Percentiles rank a stretch among this genome's conserved stretches.
Evolutionary conservation across 1,284 basidiomycete genomes (phyloP).

Genomic region (Sporisorium scitamineum): DNA sequence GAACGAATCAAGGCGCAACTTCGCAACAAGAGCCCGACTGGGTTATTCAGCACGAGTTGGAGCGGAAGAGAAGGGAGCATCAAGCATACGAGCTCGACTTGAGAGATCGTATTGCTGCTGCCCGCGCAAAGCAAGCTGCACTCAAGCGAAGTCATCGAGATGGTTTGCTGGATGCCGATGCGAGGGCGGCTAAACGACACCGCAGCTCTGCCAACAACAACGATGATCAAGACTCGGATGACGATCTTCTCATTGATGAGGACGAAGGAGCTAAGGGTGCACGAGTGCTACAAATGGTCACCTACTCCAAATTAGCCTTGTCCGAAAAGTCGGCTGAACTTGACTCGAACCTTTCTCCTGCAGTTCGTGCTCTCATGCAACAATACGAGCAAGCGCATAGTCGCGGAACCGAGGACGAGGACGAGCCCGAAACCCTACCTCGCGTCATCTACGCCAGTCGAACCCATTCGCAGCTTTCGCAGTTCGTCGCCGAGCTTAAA

Average conservation of each 20-base stretch:
- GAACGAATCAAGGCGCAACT: neutral
- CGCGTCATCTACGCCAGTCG: constrained; percentile 89
- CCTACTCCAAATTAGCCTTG: constrained; percentile 26
- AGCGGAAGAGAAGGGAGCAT: constrained; percentile 58
- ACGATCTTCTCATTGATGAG: constrained; percentile 47
- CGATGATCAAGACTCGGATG: constrained; percentile 38
- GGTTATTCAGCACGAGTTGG: constrained; percentile 70
- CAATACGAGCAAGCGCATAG: constrained; percentile 59
- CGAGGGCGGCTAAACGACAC: constrained; percentile 22
- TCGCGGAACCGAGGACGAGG: constrained; percentile 50
- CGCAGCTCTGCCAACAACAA: constrained; percentile 9
- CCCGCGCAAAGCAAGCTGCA: constrained; percentile 48
- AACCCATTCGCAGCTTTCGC: constrained; percentile 93
- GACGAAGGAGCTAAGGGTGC: constrained; percentile 21
- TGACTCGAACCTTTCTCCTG: constrained; percentile 75
- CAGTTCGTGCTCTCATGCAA: constrained; percentile 82
- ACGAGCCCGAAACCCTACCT: constrained; percentile 67
- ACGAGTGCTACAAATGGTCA: constrained; percentile 29
- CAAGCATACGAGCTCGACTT: constrained; percentile 66
- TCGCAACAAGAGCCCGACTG: constrained; percentile 69
- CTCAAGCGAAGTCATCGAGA: constrained; percentile 28
- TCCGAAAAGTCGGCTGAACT: constrained; percentile 14
- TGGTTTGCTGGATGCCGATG: constrained; percentile 12
- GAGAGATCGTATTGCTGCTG: constrained; percentile 58
- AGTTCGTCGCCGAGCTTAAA: constrained; percentile 86